Base-by-base conservation (phyloP, 768 basidiomycete species). In the Calocera cornea region DNA sequence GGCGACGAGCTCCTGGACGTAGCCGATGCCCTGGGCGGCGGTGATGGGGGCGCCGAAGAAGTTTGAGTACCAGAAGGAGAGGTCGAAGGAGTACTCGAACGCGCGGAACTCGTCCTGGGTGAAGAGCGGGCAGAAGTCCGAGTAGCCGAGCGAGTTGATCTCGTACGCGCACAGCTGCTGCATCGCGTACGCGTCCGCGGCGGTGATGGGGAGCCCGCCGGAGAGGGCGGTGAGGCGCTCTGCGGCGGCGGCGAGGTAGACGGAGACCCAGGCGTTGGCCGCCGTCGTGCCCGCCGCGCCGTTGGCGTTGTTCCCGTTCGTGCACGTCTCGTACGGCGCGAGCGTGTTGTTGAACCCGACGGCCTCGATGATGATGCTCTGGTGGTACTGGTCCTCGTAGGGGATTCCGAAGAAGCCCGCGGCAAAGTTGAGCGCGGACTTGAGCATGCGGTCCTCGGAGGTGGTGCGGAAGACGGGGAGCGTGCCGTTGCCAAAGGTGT, bases 401-500 rank as follows among this genome's bases (percentile, higher is more conserved):
- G 89, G 90, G 71, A 86, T 86, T 10, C 87, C 87, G 72, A 88
- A 89, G 79, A 90, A 89, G 0, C 90, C 90, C 12, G 81, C 79
- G 0, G 81, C 81, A 71, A 83, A 83, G 72, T 83, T 81, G 64
- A 81, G 76, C 0, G 78, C 74, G 1, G 72, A 70, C 34, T 74
- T 70, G 22, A 75, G 71, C 77, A 75, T 74, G 2, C 73, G 75
- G 65, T 77, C 73, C 84, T 90, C 87, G 2, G 86, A 87, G 74
- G 88, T 87, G 0, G 88, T 91, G 38, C 90, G 80, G 76, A 92
- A 91, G 1, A 91, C 88, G 1, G 90, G 90, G 17, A 90, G 76
- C 16, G 82, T 83, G 16, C 67, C 70, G 8, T 72, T 68, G 82
- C 85, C 73, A 86, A 90, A 75, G 83, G 85, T 83, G 83, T 78